Evolutionary conservation across 2,329 filamentous ascomycete genomes (phyloP).

Genomic region (Metarhizium guizhouense): DNA sequence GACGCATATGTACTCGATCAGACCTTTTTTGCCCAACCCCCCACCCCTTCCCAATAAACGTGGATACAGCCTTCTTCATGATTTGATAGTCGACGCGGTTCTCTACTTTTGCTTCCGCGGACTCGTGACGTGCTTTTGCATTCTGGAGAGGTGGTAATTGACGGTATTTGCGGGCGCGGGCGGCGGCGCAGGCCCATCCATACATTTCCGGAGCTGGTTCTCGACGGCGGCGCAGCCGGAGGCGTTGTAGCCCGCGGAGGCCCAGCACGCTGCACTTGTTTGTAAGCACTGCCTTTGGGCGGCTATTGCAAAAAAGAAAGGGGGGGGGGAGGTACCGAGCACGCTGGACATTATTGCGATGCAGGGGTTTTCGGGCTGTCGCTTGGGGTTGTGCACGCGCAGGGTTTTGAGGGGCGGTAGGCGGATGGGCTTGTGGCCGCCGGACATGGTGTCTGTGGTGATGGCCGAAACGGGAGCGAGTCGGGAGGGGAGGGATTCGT

Average conservation of each 20-base stretch:
- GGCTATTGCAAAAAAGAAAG: too few species aligned
- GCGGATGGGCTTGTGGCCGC: conserved; percentile 41
- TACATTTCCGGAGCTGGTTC: conserved; percentile 55
- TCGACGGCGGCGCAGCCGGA: conserved; percentile 51
- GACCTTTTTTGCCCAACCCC: too few species aligned
- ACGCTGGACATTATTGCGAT: conserved; percentile 48
- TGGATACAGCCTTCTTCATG: too few species aligned
- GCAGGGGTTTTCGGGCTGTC: conserved; percentile 41
- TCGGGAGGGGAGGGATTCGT: too few species aligned
- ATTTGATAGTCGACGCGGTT: too few species aligned
- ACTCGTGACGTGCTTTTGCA: conserved; percentile 58
- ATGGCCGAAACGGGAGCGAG: too few species aligned
- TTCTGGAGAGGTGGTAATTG: conserved; percentile 86
- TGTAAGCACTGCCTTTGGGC: too few species aligned
- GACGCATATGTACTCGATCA: too few species aligned
- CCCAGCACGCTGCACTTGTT: conserved; percentile 62
- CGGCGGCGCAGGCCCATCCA: conserved; percentile 63
- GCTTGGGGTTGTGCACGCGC: conserved; percentile 45
- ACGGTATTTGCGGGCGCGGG: conserved; percentile 59
- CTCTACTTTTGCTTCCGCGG: conserved; percentile 19
- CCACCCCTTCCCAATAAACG: too few species aligned
- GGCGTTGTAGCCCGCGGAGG: conserved; percentile 62
- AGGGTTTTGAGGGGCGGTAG: conserved; percentile 48
- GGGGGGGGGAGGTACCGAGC: conserved; percentile 35
- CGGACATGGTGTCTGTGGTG: conserved; percentile 27